These are phyloP conservation scores for Withania somnifera DNA, from an alignment of 305 asterid species.

Conservation along the genomic window DNA sequence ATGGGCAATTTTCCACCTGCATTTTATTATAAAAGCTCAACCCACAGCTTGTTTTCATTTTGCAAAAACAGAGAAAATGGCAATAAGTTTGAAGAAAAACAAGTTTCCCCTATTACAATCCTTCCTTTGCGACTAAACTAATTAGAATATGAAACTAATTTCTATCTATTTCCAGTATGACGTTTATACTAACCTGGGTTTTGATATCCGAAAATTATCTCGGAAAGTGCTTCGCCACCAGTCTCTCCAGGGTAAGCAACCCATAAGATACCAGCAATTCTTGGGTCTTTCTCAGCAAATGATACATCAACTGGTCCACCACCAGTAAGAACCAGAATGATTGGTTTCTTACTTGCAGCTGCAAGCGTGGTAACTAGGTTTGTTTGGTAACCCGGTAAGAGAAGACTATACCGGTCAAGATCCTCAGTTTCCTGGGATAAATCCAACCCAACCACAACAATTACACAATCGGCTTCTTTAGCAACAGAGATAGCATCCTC, in stretches of 20 bases:
- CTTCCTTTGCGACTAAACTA: background rate
- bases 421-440: slow-evolving; percentile 86
- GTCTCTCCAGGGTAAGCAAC: slow-evolving; percentile 95
- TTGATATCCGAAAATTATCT: slow-evolving; percentile 64
- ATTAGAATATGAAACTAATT: background rate
- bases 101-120: background rate
- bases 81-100: background rate
- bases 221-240: slow-evolving; percentile 73
- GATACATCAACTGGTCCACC: slow-evolving; percentile 90
- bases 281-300: slow-evolving; percentile 47
- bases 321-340: slow-evolving; percentile 69
- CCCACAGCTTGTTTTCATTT: background rate
- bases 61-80: background rate
- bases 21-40: background rate
- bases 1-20: slow-evolving; percentile 75
- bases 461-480: slow-evolving; percentile 50
- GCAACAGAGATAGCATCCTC: slow-evolving; percentile 50
- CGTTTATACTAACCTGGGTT: slow-evolving; percentile 55
- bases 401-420: slow-evolving; percentile 75
- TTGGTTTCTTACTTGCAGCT: slow-evolving; percentile 46
- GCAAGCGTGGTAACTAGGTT: slow-evolving; percentile 49
- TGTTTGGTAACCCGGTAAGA: slow-evolving; percentile 79
- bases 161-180: background rate
- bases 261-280: slow-evolving; percentile 76
- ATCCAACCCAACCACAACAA: slow-evolving; percentile 74